These are phyloP conservation scores for Myxozyma vanderwaltii DNA, from an alignment of 805 yeast genomes.

Conservation along the genomic window DNA sequence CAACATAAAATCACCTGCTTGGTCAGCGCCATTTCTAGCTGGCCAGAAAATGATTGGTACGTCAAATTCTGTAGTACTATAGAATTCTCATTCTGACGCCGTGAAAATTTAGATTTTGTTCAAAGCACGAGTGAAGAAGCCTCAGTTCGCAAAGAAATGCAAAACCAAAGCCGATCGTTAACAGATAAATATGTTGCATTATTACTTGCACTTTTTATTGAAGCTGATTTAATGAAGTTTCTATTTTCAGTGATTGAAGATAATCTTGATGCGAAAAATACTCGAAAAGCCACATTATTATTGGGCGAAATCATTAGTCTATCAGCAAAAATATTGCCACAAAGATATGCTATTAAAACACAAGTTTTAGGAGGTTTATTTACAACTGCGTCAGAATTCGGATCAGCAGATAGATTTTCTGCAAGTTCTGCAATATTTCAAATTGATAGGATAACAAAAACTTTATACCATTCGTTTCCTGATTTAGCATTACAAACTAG, in stretches of 20 bases:
- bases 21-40: conserved; percentile 47
- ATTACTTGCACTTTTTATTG: conserved; percentile 55
- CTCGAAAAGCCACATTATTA: conserved; percentile 63
- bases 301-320: conserved; percentile 62
- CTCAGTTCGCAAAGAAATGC: background rate
- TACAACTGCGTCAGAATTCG: conserved; percentile 35
- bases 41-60: conserved; percentile 36
- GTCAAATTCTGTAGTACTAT: background rate
- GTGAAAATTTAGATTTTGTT: background rate
- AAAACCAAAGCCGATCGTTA: conserved; percentile 18
- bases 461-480: conserved; percentile 32
- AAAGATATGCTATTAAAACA: conserved; percentile 43
- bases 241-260: conserved; percentile 28
- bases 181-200: conserved; percentile 69
- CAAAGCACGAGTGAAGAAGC: conserved; percentile 2
- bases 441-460: conserved; percentile 48
- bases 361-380: conserved; percentile 37
- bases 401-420: conserved; percentile 33
- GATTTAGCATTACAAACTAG: conserved; percentile 7
- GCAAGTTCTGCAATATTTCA: conserved; percentile 50
- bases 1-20: conserved; percentile 59
- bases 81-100: background rate
- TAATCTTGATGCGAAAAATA: conserved; percentile 47
- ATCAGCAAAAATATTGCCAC: conserved; percentile 58
- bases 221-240: conserved; percentile 31